Evolutionary conservation across 2,329 filamentous ascomycete genomes (phyloP).

Genomic region (Juglanconis juglandina): DNA sequence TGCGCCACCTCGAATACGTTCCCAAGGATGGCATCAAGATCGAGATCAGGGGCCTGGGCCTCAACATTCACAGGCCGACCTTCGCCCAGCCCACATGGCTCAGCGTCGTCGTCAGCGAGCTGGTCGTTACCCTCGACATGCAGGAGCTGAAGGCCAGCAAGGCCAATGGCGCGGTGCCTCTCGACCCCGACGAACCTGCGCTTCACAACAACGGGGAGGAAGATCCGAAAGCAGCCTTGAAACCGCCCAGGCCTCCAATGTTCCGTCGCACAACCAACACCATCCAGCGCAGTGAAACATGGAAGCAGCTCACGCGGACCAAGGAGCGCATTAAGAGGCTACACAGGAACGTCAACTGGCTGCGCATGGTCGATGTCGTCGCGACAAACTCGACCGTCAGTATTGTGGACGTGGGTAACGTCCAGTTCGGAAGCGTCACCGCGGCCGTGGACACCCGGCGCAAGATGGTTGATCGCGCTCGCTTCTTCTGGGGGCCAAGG

Average conservation of each 20-base stretch:
- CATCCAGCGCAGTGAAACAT: conserved; percentile 64
- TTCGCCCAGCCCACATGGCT: conserved; percentile 97
- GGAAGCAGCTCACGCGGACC: conserved; percentile 71
- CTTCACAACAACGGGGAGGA: conserved; percentile 17
- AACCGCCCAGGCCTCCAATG: conserved; percentile 25
- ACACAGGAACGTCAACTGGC: conserved; percentile 82
- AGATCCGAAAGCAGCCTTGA: conserved; percentile 21
- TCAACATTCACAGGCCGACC: conserved; percentile 87
- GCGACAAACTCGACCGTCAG: conserved; percentile 76
- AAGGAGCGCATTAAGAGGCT: conserved; percentile 86
- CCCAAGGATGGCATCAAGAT: conserved; percentile 85
- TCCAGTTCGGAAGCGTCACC: conserved; percentile 81
- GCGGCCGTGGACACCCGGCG: conserved; percentile 85
- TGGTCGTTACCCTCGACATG: conserved; percentile 79
- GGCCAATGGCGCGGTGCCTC: conserved; percentile 28
- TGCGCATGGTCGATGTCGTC: conserved; percentile 84
- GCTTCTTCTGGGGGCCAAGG: conserved; percentile 79
- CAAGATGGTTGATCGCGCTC: conserved; percentile 86
- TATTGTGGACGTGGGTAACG: conserved; percentile 74
- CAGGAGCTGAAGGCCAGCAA: conserved; percentile 57
- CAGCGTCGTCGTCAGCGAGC: conserved; percentile 81
- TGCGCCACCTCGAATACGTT: conserved; percentile 86
- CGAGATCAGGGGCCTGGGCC: conserved; percentile 82
- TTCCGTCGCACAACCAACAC: conserved; percentile 28
- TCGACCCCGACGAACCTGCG: conserved; percentile 21